Evolutionary conservation across 2,329 filamentous ascomycete genomes (phyloP), one percentile per base, ranked within the genome.

Genomic region (Xylaria sp.): DNA sequence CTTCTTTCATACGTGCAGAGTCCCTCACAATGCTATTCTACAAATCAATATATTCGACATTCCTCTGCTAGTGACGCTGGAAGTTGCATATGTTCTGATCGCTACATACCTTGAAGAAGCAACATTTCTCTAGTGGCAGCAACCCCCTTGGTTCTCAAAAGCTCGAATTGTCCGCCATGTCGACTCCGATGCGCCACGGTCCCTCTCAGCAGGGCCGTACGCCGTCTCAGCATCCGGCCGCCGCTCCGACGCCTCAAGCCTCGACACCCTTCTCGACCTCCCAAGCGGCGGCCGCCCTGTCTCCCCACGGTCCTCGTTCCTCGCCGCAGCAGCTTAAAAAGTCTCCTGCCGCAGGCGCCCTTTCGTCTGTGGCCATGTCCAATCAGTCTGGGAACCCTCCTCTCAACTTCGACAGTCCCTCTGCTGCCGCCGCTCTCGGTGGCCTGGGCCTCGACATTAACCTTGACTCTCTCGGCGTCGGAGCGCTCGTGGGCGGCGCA

Each of bases 301-400:
- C 89, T 1, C 89, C 89, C 3, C 79, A 69, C 72, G 88, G 84
- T 39, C 85, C 83, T 10, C 83, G 85, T 60, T 89, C 88, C 9
- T 91, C 89, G 62, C 89, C 89, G 3, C 88, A 91, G 77, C 87
- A 89, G 65, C 82, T 90, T 49, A 89, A 88, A 80, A 89, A 89
- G 75, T 90, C 88, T 7, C 88, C 89, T 0, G 88, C 88, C 13
- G 85, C 72, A 8, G 73, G 64, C 5, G 65, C 84, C 51, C 80
- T 81, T 61, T 13, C 84, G 49, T 80, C 81, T 51, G 83, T 83
- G 13, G 83, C 81, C 1, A 75, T 88, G 69, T 83, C 84, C 78
- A 82, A 82, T 6, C 85, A 86, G 64, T 78, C 82, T 4, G 79
- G 80, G 7, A 82, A 80, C 67, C 77, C 81, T 28, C 81, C 85